Evolutionary conservation across 805 yeast genomes (phyloP).

Genomic region (Kodamaea laetipori): DNA sequence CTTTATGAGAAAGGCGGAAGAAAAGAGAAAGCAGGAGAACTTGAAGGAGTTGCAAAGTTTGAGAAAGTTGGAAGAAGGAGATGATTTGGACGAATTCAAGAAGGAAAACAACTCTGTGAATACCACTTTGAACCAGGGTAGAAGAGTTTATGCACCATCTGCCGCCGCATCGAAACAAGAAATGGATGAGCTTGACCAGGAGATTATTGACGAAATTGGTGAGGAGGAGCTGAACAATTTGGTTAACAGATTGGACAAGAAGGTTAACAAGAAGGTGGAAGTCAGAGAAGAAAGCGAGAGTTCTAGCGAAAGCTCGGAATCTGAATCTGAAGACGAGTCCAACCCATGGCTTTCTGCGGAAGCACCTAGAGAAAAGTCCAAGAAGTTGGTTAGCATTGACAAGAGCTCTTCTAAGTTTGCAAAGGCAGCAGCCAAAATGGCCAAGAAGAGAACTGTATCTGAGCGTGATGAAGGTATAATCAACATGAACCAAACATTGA

Average conservation of each 20-base stretch:
- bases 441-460: conserved; percentile 36
- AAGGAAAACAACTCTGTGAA: conserved; percentile 48
- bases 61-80: conserved; percentile 43
- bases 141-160: conserved; percentile 76
- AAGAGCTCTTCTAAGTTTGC: conserved; percentile 39
- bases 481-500: conserved; percentile 56
- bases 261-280: conserved; percentile 19
- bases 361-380: conserved; percentile 27
- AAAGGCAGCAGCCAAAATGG: conserved; percentile 44
- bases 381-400: conserved; percentile 34
- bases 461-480: conserved; percentile 42
- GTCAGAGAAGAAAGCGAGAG: conserved; percentile 27
- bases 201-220: conserved; percentile 46
- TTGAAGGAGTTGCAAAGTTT: conserved; percentile 52
- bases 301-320: conserved; percentile 12
- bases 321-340: conserved; percentile 17
- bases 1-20: conserved; percentile 90
- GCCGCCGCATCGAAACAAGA: conserved; percentile 44
- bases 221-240: conserved; percentile 54
- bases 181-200: conserved; percentile 35
- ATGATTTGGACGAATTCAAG: conserved; percentile 38
- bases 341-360: conserved; percentile 42
- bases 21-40: conserved; percentile 62
- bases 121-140: conserved; percentile 64
- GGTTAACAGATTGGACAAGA: conserved; percentile 37